phyloP scores from a whole-genome alignment of 371 early-diverging fungal genomes.

The Apophysomyces trapeziformis region DNA sequence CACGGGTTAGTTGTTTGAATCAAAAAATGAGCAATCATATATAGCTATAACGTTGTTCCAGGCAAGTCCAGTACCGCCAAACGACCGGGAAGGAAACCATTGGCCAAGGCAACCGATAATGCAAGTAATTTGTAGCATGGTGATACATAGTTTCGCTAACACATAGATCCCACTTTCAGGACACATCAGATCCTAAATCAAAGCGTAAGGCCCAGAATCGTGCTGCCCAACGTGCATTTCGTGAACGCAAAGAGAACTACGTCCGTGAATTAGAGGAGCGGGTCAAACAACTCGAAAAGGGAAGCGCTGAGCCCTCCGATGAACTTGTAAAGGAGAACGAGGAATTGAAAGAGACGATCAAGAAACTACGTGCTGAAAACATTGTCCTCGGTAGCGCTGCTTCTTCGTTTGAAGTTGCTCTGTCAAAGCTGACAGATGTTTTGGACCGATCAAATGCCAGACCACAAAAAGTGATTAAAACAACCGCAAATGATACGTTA shows the following conservation, averaged over 20 bases:
- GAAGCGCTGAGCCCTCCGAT: constrained; percentile 32
- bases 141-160: neutral
- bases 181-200: constrained; percentile 29
- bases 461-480: constrained; percentile 33
- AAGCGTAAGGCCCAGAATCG: constrained; percentile 76
- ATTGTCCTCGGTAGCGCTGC: constrained; percentile 45
- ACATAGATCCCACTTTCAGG: neutral
- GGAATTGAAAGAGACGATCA: constrained; percentile 48
- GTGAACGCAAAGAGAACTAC: constrained; percentile 72
- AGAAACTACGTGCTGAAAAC: constrained; percentile 52
- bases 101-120: constrained; percentile 5
- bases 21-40: neutral
- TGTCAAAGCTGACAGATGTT: constrained; percentile 21
- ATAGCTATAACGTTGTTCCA: neutral
- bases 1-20: neutral
- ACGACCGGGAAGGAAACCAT: constrained; percentile 15
- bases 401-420: constrained; percentile 51
- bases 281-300: constrained; percentile 65
- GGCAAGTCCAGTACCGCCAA: neutral
- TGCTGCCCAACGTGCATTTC: constrained; percentile 77
- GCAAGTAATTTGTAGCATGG: neutral
- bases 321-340: constrained; percentile 60
- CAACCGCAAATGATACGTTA: constrained; percentile 31
- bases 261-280: constrained; percentile 66
- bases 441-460: constrained; percentile 14